These are phyloP conservation scores for Periconia sp. DNA, from an alignment of 2,329 filamentous ascomycete species.

Conservation along the genomic window DNA sequence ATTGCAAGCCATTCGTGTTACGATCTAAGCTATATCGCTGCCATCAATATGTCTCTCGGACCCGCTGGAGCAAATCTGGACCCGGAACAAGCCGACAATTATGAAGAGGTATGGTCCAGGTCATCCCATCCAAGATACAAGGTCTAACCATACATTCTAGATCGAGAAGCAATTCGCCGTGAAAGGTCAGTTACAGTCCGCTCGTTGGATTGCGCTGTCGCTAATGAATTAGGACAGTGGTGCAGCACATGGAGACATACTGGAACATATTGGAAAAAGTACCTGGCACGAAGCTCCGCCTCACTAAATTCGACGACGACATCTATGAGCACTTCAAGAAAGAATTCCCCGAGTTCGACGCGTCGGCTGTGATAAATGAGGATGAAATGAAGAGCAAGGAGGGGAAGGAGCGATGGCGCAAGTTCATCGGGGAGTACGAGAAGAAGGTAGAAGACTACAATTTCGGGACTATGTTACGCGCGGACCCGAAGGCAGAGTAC, in stretches of 20 bases:
- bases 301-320: slow-evolving; percentile 94
- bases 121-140: no score
- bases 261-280: slow-evolving; percentile 94
- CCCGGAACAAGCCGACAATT: slow-evolving; percentile 69
- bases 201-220: slow-evolving; percentile 3
- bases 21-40: neutral
- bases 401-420: slow-evolving; percentile 93
- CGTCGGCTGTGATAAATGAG: slow-evolving; percentile 80
- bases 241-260: slow-evolving; percentile 96
- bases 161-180: slow-evolving; percentile 99
- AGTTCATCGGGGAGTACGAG: slow-evolving; percentile 92
- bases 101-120: slow-evolving; percentile 71
- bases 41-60: slow-evolving; percentile 45
- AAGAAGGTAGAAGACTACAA: slow-evolving; percentile 97
- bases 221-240: slow-evolving; percentile 59
- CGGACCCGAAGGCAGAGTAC: slow-evolving; percentile 81
- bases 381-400: slow-evolving; percentile 97
- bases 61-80: slow-evolving; percentile 40
- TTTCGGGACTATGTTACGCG: slow-evolving; percentile 92
- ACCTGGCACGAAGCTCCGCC: slow-evolving; percentile 82
- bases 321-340: slow-evolving; percentile 87
- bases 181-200: slow-evolving; percentile 68
- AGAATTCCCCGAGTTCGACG: slow-evolving; percentile 93
- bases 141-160: no score
- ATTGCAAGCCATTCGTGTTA: neutral